Conservation (phyloP, 2,329 filamentous ascomycete genomes). For the Curvularia sp. region DNA sequence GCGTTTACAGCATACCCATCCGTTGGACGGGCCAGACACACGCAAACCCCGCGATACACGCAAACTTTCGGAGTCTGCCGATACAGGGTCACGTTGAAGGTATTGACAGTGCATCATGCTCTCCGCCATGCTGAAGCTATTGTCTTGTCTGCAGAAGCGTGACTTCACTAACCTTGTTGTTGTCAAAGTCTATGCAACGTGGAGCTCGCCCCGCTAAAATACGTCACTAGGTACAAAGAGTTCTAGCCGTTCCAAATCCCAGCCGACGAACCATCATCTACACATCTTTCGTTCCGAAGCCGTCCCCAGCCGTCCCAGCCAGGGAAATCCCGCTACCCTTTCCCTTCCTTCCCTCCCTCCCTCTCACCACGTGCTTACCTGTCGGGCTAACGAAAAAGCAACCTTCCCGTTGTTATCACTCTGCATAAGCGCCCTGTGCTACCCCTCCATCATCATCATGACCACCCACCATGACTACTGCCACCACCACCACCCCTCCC, state of each 20-base stretch:
- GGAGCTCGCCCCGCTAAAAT: not conserved
- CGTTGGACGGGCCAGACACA: not conserved
- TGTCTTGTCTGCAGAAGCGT: too few relatives aligned
- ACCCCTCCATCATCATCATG: not conserved
- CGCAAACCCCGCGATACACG: not conserved
- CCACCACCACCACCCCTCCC: too few relatives aligned
- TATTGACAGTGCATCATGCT: not conserved
- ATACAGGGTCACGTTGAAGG: conserved; percentile 2
- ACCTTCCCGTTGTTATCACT: conserved; percentile 5
- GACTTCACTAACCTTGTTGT: too few relatives aligned
- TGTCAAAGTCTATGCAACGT: not conserved
- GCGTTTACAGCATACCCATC: not conserved
- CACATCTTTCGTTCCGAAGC: not conserved
- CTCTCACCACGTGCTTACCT: not conserved
- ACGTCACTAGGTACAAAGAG: not conserved
- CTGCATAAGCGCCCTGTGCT: conserved; percentile 18
- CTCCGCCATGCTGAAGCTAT: not conserved
- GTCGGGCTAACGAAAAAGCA: not conserved
- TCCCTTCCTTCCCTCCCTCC: not conserved
- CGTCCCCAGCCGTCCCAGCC: not conserved
- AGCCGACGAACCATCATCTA: too few relatives aligned
- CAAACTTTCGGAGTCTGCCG: conserved; percentile 1
- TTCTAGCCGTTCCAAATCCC: not conserved
- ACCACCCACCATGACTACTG: not conserved
- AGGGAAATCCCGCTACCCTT: conserved; percentile 1